phyloP scores from a whole-genome alignment of 805 yeast species.

The Ogataea dorogensis region DNA sequence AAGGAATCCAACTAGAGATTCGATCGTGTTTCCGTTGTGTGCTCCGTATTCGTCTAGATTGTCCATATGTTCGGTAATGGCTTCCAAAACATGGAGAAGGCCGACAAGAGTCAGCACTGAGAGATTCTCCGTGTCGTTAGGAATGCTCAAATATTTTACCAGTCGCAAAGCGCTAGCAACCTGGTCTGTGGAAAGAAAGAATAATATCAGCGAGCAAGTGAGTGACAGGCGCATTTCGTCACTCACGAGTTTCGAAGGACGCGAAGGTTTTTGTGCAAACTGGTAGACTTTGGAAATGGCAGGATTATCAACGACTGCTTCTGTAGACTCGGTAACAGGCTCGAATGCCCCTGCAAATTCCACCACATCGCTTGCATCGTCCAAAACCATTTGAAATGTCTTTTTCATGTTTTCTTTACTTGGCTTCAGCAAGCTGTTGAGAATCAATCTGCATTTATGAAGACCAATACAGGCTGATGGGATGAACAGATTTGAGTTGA shows the following conservation, averaged over 20 bases:
- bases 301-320: slow-evolving; percentile 9
- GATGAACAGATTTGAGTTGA: slow-evolving; percentile 20
- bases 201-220: slow-evolving; percentile 31
- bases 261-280: slow-evolving; percentile 13
- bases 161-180: slow-evolving; percentile 22
- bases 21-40: slow-evolving; percentile 19
- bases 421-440: slow-evolving; percentile 29
- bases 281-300: slow-evolving; percentile 17
- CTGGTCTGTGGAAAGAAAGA: slow-evolving; percentile 27
- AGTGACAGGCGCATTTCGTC: slow-evolving; percentile 33
- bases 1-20: slow-evolving; percentile 23
- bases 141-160: slow-evolving; percentile 26
- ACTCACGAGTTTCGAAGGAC: slow-evolving; percentile 20
- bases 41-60: slow-evolving; percentile 15
- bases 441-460: slow-evolving; percentile 28
- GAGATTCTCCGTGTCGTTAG: slow-evolving; percentile 21
- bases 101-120: slow-evolving; percentile 32
- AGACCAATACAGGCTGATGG: slow-evolving; percentile 29
- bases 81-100: slow-evolving; percentile 24
- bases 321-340: slow-evolving; percentile 8
- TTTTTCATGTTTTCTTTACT: slow-evolving; percentile 19
- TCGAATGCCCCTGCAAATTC: slow-evolving; percentile 20
- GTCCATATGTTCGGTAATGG: slow-evolving; percentile 19
- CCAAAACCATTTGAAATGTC: slow-evolving; percentile 26
- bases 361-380: slow-evolving; percentile 22